A percentile compares a stretch with the other conserved stretches of the same genome.
Evolutionary conservation across 306 rosid genomes (phyloP).

Genomic region (Carpinus viminea): DNA sequence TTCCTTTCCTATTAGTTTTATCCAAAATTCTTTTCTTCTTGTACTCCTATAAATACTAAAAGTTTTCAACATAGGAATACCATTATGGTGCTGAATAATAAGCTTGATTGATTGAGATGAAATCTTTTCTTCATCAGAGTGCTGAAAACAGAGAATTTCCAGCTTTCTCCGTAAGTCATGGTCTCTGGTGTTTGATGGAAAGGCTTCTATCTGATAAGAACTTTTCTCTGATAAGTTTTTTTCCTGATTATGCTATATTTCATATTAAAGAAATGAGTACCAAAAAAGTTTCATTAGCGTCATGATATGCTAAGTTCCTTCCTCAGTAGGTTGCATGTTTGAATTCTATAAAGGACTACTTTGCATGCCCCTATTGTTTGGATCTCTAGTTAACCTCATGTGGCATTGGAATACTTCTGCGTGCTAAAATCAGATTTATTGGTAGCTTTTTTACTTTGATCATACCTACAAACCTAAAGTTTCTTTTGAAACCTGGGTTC

Average conservation of each 20-base stretch:
- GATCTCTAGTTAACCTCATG: neutral
- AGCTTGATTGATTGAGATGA: neutral
- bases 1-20: neutral
- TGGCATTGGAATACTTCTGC: neutral
- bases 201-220: neutral
- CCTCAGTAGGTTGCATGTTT: neutral
- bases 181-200: neutral
- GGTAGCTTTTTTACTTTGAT: neutral
- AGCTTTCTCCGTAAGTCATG: neutral
- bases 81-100: neutral
- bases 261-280: too few species aligned
- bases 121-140: neutral
- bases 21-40: neutral
- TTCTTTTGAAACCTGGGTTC: neutral
- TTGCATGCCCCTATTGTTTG: neutral
- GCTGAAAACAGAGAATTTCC: neutral
- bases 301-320: neutral
- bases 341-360: neutral
- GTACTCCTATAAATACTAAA: neutral
- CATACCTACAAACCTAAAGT: neutral
- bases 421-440: neutral
- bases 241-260: neutral
- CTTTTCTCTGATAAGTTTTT: neutral
- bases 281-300: too few species aligned
- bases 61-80: neutral